Percentiles rank a stretch among this genome's conserved stretches.
phyloP scores from a whole-genome alignment of 768 basidiomycete genomes.

The Collybia nuda region DNA sequence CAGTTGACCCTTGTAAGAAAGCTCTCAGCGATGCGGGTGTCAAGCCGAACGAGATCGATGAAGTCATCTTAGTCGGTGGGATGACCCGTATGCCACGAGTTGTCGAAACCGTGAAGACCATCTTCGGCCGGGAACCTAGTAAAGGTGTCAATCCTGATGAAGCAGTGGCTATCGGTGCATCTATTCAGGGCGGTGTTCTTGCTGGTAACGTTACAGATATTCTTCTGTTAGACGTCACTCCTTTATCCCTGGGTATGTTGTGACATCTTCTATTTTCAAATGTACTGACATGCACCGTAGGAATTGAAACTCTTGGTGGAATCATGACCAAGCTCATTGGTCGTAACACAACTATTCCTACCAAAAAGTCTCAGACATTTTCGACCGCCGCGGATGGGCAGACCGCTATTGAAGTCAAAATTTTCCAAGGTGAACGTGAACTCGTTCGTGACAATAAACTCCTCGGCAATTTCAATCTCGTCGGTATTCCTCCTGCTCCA shows the following conservation, averaged over 20 bases:
- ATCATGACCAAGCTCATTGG: constrained; percentile 99
- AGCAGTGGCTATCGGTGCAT: constrained; percentile 97
- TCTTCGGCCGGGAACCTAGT: constrained; percentile 95
- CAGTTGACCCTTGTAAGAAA: constrained; percentile 96
- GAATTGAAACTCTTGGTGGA: constrained; percentile 96
- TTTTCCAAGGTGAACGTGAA: constrained; percentile 99
- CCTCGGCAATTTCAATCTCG: constrained; percentile 98
- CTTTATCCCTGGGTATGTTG: constrained; percentile 84
- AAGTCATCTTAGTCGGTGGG: constrained; percentile 97
- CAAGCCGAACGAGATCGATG: constrained; percentile 90
- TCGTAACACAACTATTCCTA: constrained; percentile 98
- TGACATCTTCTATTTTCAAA: background rate
- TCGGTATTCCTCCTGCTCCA: constrained; percentile 89
- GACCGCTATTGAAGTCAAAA: constrained; percentile 99
- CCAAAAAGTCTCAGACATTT: constrained; percentile 99
- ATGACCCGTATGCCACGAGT: constrained; percentile 99
- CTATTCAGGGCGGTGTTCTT: constrained; percentile 97
- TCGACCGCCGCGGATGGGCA: constrained; percentile 99
- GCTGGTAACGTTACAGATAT: constrained; percentile 97
- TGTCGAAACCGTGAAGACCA: constrained; percentile 85
- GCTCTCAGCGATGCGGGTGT: constrained; percentile 92
- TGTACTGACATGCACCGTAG: constrained; percentile 23
- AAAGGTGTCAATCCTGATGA: constrained; percentile 99
- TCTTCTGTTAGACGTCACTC: constrained; percentile 92
- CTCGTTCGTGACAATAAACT: constrained; percentile 98